Conservation (phyloP, 495 filamentous ascomycete genomes). For the Hypoxylon crocopeplum region DNA sequence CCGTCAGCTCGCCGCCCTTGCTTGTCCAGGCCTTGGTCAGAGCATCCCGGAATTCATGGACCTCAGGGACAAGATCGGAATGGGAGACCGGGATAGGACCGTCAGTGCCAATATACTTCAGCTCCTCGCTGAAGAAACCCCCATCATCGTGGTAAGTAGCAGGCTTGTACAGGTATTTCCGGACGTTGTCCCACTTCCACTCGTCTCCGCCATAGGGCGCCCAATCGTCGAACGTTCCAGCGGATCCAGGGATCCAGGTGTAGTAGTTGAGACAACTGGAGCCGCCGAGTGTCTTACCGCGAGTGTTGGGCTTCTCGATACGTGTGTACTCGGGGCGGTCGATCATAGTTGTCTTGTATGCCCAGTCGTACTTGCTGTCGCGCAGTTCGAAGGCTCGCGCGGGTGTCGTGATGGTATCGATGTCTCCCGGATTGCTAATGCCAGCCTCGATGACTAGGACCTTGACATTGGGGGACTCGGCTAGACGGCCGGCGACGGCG, state of each 20-base stretch:
- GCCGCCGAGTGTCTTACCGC: constrained; percentile 66
- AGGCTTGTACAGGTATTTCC: constrained; percentile 61
- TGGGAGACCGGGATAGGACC: constrained; percentile 64
- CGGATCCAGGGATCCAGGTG: constrained; percentile 65
- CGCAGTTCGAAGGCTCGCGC: constrained; percentile 61
- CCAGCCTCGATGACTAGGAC: constrained; percentile 65
- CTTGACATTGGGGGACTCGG: constrained; percentile 57
- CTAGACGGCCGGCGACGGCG: constrained; percentile 64
- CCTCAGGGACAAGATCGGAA: constrained; percentile 61
- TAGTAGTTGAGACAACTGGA: constrained; percentile 67
- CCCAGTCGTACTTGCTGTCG: constrained; percentile 67
- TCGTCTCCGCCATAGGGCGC: constrained; percentile 47
- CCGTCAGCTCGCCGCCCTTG: constrained; percentile 57
- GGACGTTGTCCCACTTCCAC: constrained; percentile 53
- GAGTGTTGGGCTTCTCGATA: constrained; percentile 68
- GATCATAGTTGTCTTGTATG: constrained; percentile 69
- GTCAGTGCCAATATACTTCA: constrained; percentile 56
- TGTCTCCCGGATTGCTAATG: constrained; percentile 60
- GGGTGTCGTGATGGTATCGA: constrained; percentile 64
- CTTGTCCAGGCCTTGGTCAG: constrained; percentile 63
- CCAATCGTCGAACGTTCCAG: constrained; percentile 70
- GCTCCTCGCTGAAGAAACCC: constrained; percentile 45
- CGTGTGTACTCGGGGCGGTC: constrained; percentile 66
- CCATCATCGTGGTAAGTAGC: constrained; percentile 64
- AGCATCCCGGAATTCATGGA: constrained; percentile 61